Evolutionary conservation across 345 rosid species (phyloP), one percentile per base, ranked within the genome.

Genomic region (Balakata baccata): DNA sequence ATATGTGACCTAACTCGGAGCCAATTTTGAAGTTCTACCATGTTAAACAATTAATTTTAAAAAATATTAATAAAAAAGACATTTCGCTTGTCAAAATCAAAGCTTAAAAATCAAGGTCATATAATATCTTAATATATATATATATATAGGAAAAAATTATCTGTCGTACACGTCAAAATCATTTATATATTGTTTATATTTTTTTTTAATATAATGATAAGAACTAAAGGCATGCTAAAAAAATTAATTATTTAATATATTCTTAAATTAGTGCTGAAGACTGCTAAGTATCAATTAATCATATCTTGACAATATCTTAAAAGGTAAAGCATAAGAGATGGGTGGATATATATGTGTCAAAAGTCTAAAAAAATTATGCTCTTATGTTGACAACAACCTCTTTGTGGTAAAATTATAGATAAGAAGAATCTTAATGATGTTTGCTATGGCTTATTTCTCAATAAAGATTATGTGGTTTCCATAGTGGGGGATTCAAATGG

Each of bases 401-500:
- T 37, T 56, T 61, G 67, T 25, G 22, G 14, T 4, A 22, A 43
- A 9, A 45, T 7, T 47, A 61, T 7, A 41, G 16, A 16, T 45
- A 29, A 17, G 22, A 71, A n/a, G 37, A 50, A 49, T 72, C 56
- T 60, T 47, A 67, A 56, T 47, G 41, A 72, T 37, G 46, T 38
- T 41, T 60, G 56, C 57, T 41, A 17, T 56, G 50, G 43, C 20
- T 20, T 38, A 41, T 11, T 39, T 54, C 43, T 39, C 73, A 46
- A 66, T 47, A 54, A 20, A 25, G 74, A 71, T 72, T 50, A 29
- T 62, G 68, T 34, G 75, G 75, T 72, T 63, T 72, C 68, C 68
- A 34, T 29, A 71, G 74, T 71, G 74, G 74, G 74, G 66, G 74
- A 13, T 60, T 71, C 58, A 59, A 71, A 49, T 59, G 29, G 67